A percentile compares a stretch with the other conserved stretches of the same genome.
These are phyloP conservation scores for Diaporthe sp. DNA, from an alignment of 2,329 filamentous ascomycete species.

Conservation along the genomic window DNA sequence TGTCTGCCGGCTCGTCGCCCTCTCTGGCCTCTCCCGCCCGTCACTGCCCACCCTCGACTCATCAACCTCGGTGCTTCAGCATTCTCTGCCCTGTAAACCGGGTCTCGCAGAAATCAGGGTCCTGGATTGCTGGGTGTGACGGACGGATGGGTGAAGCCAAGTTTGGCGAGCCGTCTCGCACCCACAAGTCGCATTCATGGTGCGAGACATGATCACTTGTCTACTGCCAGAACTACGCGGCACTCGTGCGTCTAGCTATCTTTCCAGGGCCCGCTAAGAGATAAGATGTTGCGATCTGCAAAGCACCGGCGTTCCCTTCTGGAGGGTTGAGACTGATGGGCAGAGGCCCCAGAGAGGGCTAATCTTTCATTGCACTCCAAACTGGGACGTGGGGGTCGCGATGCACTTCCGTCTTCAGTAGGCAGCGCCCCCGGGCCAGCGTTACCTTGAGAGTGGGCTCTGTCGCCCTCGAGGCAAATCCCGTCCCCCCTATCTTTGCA, in stretches of 20 bases:
- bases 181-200: not conserved
- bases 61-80: slow-evolving; percentile 5
- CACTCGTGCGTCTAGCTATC: not conserved
- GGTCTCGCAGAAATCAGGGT: not conserved
- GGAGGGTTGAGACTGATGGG: slow-evolving; percentile 21
- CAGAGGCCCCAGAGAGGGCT: slow-evolving; percentile 1
- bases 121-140: not conserved
- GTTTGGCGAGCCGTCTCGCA: not conserved
- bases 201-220: not conserved
- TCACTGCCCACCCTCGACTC: not conserved
- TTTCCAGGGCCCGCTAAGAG: slow-evolving; percentile 6
- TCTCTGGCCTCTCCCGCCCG: not conserved
- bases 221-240: too few relatives aligned
- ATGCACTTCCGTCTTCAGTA: slow-evolving; percentile 28
- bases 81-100: not conserved
- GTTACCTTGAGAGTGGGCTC: slow-evolving; percentile 29
- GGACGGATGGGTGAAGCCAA: not conserved
- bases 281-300: slow-evolving; percentile 24
- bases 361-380: not conserved
- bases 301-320: not conserved
- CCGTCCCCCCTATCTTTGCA: slow-evolving; percentile 27
- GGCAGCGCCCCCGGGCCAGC: slow-evolving; percentile 1
- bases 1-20: not conserved
- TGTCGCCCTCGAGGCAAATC: slow-evolving; percentile 23
- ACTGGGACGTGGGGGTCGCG: slow-evolving; percentile 29